Conservation (phyloP, 106 monocot species). For the Apostasia ramifera region DNA sequence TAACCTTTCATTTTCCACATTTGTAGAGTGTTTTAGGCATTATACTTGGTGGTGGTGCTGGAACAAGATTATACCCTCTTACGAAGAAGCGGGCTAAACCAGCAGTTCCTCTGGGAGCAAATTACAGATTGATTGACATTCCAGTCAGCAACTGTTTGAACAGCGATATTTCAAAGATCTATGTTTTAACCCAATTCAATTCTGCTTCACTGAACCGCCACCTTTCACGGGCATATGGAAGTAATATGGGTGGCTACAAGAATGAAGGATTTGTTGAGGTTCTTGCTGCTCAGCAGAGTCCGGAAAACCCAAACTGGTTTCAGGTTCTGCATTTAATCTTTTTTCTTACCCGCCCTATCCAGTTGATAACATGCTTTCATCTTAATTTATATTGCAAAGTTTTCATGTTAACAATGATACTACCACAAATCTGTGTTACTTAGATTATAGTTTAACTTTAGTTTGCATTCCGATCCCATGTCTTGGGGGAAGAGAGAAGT, state of each 20-base stretch:
- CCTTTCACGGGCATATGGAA: slow-evolving; percentile 86
- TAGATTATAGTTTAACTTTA: too few species aligned
- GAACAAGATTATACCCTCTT: slow-evolving; percentile 83
- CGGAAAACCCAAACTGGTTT: slow-evolving; percentile 99
- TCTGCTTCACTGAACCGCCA: slow-evolving; percentile 98
- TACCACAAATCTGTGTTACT: not conserved
- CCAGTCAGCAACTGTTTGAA: slow-evolving; percentile 99
- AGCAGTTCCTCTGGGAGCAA: slow-evolving; percentile 91
- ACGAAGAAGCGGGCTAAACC: slow-evolving; percentile 99
- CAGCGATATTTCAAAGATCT: slow-evolving; percentile 92
- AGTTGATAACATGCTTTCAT: not conserved
- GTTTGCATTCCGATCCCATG: too few species aligned
- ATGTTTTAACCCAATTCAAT: slow-evolving; percentile 96
- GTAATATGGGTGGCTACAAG: slow-evolving; percentile 89
- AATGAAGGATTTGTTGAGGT: slow-evolving; percentile 98
- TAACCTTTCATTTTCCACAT: slow-evolving; percentile 1
- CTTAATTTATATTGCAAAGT: not conserved
- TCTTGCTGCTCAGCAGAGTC: slow-evolving; percentile 97
- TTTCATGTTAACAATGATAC: not conserved
- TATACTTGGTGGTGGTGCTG: slow-evolving; percentile 95
- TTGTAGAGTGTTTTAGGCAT: slow-evolving; percentile 93
- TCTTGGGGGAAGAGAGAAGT: too few species aligned
- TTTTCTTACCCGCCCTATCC: not conserved
- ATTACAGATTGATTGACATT: slow-evolving; percentile 93
- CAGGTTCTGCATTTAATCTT: slow-evolving; percentile 41